Evolutionary conservation across 345 rosid species (phyloP).

Genomic region (Clausena lansium): DNA sequence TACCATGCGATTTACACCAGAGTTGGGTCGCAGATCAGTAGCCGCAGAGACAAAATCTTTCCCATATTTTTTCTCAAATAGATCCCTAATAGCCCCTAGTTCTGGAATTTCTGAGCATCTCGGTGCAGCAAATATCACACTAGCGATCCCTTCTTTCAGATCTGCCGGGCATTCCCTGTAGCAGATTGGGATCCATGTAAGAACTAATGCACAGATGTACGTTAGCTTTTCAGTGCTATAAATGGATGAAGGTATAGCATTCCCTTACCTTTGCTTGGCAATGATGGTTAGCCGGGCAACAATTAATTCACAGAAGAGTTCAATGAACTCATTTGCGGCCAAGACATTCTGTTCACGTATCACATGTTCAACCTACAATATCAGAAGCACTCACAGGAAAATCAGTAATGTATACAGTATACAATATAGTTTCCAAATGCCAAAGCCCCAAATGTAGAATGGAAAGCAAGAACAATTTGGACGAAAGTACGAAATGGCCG

Average conservation of each 20-base stretch:
- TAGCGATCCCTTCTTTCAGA: constrained; percentile 87
- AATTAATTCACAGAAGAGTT: constrained; percentile 89
- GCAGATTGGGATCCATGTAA: not conserved
- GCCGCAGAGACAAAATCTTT: constrained; percentile 85
- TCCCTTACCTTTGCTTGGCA: constrained; percentile 60
- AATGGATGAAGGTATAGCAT: not conserved
- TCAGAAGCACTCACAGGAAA: too few species aligned
- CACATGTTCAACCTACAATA: constrained; percentile 74
- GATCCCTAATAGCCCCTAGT: constrained; percentile 50
- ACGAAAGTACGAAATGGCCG: not conserved
- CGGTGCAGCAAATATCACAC: constrained; percentile 86
- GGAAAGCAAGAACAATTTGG: not conserved
- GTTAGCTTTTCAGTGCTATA: not conserved
- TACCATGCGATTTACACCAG: constrained; percentile 89
- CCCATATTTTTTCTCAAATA: constrained; percentile 85
- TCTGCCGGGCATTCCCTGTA: constrained; percentile 89
- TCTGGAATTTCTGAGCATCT: constrained; percentile 96
- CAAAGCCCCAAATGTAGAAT: not conserved
- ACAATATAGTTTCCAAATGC: not conserved
- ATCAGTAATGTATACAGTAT: too few species aligned
- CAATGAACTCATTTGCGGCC: constrained; percentile 89
- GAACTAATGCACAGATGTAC: not conserved
- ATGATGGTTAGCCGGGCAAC: constrained; percentile 80
- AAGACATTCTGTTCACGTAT: constrained; percentile 83
- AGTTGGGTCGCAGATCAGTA: constrained; percentile 72